A percentile compares a stretch with the other conserved stretches of the same genome.
Conservation (phyloP, 2,329 filamentous ascomycete genomes). For the Pseudogymnoascus destructans region DNA sequence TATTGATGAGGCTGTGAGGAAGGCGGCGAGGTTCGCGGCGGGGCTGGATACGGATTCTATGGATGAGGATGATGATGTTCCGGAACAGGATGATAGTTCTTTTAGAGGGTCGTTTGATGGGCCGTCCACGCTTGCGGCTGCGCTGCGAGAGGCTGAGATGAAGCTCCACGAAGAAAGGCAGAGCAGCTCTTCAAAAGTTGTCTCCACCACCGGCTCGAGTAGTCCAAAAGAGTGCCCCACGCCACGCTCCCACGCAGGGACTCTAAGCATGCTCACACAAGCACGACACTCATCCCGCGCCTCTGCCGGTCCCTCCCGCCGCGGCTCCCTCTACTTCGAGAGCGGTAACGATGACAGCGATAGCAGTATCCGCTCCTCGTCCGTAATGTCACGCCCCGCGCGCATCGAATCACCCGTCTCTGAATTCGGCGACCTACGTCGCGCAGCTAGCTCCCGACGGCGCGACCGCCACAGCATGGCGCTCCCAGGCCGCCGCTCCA, state of each 20-base stretch:
- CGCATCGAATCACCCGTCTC: slow-evolving; percentile 40
- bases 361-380: slow-evolving; percentile 71
- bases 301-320: slow-evolving; percentile 47
- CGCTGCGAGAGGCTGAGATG: slow-evolving; percentile 30
- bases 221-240: slow-evolving; percentile 88
- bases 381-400: slow-evolving; percentile 52
- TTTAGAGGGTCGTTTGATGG: slow-evolving; percentile 42
- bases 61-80: slow-evolving; percentile 32
- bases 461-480: slow-evolving; percentile 80
- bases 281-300: background rate
- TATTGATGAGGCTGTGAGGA: slow-evolving; percentile 80
- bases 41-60: slow-evolving; percentile 72
- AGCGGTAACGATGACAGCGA: slow-evolving; percentile 78
- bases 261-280: slow-evolving; percentile 43
- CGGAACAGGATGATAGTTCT: slow-evolving; percentile 39
- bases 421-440: slow-evolving; percentile 70
- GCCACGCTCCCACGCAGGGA: slow-evolving; percentile 65
- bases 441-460: slow-evolving; percentile 66
- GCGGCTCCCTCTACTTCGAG: slow-evolving; percentile 67
- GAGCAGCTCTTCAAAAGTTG: slow-evolving; percentile 40
- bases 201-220: slow-evolving; percentile 70
- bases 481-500: slow-evolving; percentile 49
- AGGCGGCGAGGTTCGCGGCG: slow-evolving; percentile 76
- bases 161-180: slow-evolving; percentile 26
- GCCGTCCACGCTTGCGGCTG: slow-evolving; percentile 42